A percentile compares a stretch with the other conserved stretches of the same genome.
Evolutionary conservation across 345 rosid species (phyloP).

Genomic region (Melaleuca alternifolia): DNA sequence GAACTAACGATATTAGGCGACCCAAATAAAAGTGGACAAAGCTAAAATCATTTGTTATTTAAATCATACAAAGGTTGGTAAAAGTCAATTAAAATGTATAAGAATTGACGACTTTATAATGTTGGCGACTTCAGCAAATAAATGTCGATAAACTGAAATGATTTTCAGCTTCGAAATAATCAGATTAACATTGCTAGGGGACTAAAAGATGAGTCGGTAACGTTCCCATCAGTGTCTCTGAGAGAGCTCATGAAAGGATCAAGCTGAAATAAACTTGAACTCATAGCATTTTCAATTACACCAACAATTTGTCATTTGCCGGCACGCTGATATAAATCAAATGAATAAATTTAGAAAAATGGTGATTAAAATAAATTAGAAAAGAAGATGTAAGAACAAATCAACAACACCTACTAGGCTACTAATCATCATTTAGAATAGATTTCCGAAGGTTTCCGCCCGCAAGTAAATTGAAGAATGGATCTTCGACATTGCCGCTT

Average conservation of each 20-base stretch:
- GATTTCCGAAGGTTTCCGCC: conserved; percentile 25
- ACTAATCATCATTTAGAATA: conserved; percentile 5
- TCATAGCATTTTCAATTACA: neutral
- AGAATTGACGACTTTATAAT: neutral
- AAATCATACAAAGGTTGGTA: neutral
- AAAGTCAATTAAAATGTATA: neutral
- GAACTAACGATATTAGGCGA: neutral
- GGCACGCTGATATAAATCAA: neutral
- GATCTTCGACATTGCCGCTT: conserved; percentile 13
- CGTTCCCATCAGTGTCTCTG: neutral
- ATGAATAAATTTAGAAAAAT: neutral
- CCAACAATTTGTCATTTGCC: neutral
- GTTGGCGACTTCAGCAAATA: neutral
- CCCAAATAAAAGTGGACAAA: neutral
- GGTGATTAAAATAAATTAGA: neutral
- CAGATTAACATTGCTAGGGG: neutral
- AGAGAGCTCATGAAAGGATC: neutral
- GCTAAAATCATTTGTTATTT: neutral
- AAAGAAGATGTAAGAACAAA: neutral
- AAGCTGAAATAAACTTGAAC: neutral
- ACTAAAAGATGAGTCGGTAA: neutral
- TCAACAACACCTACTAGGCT: neutral
- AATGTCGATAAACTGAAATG: neutral
- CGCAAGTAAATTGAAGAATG: conserved; percentile 35
- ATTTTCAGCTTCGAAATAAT: neutral